Base-by-base conservation (phyloP, 352 stramenopile genomes). In the Thraustotheca clavata region DNA sequence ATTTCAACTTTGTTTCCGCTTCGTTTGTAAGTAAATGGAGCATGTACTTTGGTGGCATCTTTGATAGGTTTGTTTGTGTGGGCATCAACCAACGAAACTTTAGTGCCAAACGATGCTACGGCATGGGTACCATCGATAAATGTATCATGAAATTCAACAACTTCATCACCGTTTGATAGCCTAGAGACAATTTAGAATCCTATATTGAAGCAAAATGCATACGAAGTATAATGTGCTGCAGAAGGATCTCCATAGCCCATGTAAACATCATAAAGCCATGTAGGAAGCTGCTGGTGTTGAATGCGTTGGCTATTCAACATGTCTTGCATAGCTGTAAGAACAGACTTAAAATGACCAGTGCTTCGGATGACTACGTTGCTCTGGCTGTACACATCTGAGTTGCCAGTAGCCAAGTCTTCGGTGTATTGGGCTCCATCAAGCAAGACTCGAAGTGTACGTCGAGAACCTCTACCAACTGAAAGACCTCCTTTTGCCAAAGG, bases 341-440 rank as follows among this genome's bases (percentile, higher is more conserved):
- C 80, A 16, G 88, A 70, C 66, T 98, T 98, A 69, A 98, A 98
- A 70, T 97, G 98, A 3, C 85, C 76, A 12, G 95, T 74, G 7
- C 93, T 71, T 39, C 96, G 79, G 22, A 99, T 76, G 12, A 99
- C 68, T 6, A 99, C 46, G 75, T 99, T 99, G 24, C 97, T 78
- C n/a, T 76, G 82, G 49, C 94, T 73, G 70, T 96, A 97, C 7
- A 88, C 75, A 22, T 87, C 78, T 11, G 86, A 61, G 11, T 67
- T 69, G 22, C 67, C 74, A 27, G 57, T 67, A 48, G 83, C 78
- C 20, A 95, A 63, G 71, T 99, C 97, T 0, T 72, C 74, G 66
- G 94, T 89, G 78, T 98, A 99, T 70, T 99, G 96, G 22, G 74
- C 71, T 3, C 92, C 83, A 69, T 99, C 95, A 29, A 99, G 70